Percentiles rank a stretch among this genome's conserved stretches.
Conservation (phyloP, 495 filamentous ascomycete species). For the Aspergillus bertholletiae region DNA sequence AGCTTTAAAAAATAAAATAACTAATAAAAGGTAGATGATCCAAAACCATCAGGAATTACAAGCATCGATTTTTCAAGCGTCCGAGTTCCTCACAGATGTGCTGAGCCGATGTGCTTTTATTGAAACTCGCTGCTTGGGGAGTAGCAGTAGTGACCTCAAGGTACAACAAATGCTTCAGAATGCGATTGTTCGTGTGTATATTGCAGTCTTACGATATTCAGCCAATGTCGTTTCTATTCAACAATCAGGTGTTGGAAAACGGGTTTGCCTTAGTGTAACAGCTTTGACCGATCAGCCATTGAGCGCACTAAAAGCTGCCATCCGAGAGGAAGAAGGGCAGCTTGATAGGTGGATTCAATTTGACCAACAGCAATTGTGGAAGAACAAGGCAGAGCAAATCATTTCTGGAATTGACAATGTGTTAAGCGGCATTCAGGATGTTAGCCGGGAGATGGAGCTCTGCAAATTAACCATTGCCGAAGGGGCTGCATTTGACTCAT, state of each 20-base stretch:
- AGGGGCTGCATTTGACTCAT: constrained; percentile 23
- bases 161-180: neutral
- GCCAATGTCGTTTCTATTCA: neutral
- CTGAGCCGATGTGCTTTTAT: neutral
- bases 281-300: neutral
- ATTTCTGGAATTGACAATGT: no score
- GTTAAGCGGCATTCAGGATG: neutral
- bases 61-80: neutral
- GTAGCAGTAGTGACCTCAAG: neutral
- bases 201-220: neutral
- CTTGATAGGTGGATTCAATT: neutral
- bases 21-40: neutral
- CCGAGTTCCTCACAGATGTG: neutral
- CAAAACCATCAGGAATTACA: neutral
- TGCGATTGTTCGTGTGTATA: neutral
- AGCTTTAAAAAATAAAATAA: no score
- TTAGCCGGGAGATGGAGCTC: neutral
- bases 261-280: neutral
- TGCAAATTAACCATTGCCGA: constrained; percentile 24
- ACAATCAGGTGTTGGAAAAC: neutral
- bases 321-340: neutral
- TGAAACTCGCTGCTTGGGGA: neutral
- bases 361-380: neutral
- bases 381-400: neutral
- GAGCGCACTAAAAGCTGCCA: no score